These are phyloP conservation scores for Amylocarpus encephaloides DNA, from an alignment of 2,329 filamentous ascomycete genomes.

Conservation along the genomic window DNA sequence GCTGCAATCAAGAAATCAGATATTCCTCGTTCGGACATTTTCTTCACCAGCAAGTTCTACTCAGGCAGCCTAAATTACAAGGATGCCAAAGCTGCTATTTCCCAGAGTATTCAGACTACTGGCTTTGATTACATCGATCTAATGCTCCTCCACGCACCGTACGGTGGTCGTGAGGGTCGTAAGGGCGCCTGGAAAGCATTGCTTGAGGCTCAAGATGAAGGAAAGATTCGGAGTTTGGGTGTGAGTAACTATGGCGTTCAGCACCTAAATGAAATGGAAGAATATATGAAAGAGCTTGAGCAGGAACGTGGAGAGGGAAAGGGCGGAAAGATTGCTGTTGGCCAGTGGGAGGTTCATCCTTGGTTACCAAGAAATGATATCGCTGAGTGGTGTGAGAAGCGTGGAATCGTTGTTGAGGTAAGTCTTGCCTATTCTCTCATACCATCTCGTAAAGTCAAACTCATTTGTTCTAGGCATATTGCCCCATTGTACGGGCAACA, in stretches of 20 bases:
- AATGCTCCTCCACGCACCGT: conserved; percentile 56
- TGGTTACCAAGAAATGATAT: conserved; percentile 81
- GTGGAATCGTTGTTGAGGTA: conserved; percentile 56
- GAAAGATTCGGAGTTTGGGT: conserved; percentile 55
- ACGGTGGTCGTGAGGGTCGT: conserved; percentile 48
- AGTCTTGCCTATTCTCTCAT: background rate
- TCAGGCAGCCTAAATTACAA: conserved; percentile 52
- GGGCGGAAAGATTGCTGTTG: conserved; percentile 70
- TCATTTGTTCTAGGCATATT: conserved; percentile 35
- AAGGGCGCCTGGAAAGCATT: conserved; percentile 57
- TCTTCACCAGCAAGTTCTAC: conserved; percentile 58
- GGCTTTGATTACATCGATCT: conserved; percentile 63
- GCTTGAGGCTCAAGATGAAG: conserved; percentile 56
- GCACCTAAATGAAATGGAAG: conserved; percentile 54
- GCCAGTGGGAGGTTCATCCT: conserved; percentile 85
- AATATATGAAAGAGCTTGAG: conserved; percentile 55
- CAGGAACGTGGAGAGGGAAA: conserved; percentile 53
- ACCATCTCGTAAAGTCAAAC: no score
- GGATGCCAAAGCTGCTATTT: conserved; percentile 55
- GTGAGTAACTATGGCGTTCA: conserved; percentile 61
- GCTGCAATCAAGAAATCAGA: conserved; percentile 45
- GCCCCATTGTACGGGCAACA: conserved; percentile 57
- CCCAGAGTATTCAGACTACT: conserved; percentile 51
- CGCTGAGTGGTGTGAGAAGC: conserved; percentile 64
- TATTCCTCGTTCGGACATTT: conserved; percentile 48